Conservation (phyloP, 805 yeast species). For the Saccharomycopsis malanga region DNA sequence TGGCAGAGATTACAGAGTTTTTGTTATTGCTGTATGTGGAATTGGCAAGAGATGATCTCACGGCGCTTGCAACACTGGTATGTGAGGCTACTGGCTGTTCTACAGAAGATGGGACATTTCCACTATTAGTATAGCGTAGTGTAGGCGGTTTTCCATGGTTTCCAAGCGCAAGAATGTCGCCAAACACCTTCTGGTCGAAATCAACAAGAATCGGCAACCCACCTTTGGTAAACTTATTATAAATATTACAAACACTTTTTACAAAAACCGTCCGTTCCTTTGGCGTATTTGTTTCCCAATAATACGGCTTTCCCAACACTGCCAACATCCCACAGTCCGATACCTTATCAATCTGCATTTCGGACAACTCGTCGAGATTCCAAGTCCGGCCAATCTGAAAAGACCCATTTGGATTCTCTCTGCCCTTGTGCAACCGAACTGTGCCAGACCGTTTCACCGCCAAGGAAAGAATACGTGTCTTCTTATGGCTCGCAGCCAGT, state of each 20-base stretch:
- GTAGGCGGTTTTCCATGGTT: conserved; percentile 20
- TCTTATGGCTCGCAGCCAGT: conserved; percentile 42
- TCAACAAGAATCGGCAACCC: conserved; percentile 45
- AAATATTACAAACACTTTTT: conserved; percentile 44
- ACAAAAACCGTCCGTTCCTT: conserved; percentile 55
- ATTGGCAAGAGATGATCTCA: conserved; percentile 11
- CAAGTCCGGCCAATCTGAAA: conserved; percentile 92
- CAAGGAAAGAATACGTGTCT: conserved; percentile 49
- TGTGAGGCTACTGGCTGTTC: not conserved
- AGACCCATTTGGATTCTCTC: conserved; percentile 64
- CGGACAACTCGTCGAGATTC: conserved; percentile 66
- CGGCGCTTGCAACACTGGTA: not conserved
- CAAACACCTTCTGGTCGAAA: conserved; percentile 39
- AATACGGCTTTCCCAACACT: conserved; percentile 68
- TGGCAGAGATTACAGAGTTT: conserved; percentile 8
- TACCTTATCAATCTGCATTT: conserved; percentile 46
- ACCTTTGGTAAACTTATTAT: conserved; percentile 49
- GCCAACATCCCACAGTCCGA: conserved; percentile 52
- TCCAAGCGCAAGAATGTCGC: conserved; percentile 18
- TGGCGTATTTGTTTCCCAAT: conserved; percentile 64
- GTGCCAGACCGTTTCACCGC: conserved; percentile 61
- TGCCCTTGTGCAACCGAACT: conserved; percentile 75
- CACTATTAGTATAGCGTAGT: conserved; percentile 6
- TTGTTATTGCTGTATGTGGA: conserved; percentile 10
- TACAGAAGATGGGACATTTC: not conserved